Percentiles rank a stretch among this genome's conserved stretches.
phyloP scores from a whole-genome alignment of 2,329 filamentous ascomycete species.

The Diaporthe humulicola region DNA sequence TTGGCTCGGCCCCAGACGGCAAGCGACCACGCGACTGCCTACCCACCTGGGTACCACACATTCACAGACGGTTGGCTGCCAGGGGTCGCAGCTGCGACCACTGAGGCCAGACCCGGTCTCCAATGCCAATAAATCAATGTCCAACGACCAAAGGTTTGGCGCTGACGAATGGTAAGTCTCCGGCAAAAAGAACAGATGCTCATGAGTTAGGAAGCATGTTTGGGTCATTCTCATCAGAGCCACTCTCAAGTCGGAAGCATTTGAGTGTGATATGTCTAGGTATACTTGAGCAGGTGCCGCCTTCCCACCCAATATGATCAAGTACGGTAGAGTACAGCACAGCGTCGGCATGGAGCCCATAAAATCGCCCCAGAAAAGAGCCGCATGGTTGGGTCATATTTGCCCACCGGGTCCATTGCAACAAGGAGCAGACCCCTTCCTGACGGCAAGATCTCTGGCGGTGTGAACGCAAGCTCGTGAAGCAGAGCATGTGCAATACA shows the following conservation, averaged over 20 bases:
- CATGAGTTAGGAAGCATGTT: background rate
- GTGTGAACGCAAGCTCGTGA: conserved; percentile 3
- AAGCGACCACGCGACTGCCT: conserved; percentile 10
- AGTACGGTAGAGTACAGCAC: background rate
- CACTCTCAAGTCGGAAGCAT: background rate
- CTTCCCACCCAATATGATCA: background rate
- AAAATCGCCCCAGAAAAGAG: conserved; percentile 8
- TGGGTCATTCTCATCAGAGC: background rate
- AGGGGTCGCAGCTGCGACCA: background rate
- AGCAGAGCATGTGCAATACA: background rate
- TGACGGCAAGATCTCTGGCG: background rate
- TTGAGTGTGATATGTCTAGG: background rate
- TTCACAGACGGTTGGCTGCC: background rate
- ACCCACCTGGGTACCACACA: background rate
- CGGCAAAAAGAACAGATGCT: background rate
- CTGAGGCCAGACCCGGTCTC: conserved; percentile 9
- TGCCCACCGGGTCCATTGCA: background rate
- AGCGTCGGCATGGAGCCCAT: background rate
- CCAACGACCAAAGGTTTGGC: background rate
- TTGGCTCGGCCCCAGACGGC: conserved; percentile 10
- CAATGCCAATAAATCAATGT: background rate
- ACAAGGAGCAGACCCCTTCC: conserved; percentile 8
- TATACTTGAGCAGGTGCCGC: background rate
- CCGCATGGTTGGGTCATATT: background rate
- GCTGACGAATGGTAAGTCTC: background rate